phyloP scores from a whole-genome alignment of 2,329 filamentous ascomycete species.

The Aspergillus tanneri region DNA sequence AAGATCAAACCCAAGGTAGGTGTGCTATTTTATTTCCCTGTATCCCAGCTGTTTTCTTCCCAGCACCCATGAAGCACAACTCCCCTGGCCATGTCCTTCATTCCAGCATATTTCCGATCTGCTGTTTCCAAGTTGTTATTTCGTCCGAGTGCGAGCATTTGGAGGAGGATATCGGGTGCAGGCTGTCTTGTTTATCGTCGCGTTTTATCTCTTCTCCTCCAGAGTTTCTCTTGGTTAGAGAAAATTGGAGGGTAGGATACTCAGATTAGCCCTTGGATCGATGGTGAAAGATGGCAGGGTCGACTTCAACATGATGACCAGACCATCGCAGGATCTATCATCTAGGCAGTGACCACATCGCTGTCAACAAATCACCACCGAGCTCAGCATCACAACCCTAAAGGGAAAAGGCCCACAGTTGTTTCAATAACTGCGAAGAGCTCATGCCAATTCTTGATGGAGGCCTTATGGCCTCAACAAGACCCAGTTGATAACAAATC shows the following conservation, averaged over 20 bases:
- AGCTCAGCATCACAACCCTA: not conserved
- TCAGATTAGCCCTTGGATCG: not conserved
- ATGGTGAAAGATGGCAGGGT: not conserved
- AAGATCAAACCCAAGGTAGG: conserved; percentile 83
- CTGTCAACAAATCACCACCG: not conserved
- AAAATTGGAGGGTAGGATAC: not conserved
- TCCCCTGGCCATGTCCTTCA: not conserved
- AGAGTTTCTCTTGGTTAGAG: no score
- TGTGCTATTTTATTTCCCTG: conserved; percentile 15
- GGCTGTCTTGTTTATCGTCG: no score
- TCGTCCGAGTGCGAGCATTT: no score
- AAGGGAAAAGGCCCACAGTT: not conserved
- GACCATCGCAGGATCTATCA: no score
- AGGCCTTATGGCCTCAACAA: not conserved
- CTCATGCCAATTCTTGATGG: not conserved
- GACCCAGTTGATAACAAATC: conserved; percentile 3
- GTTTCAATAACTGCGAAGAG: not conserved
- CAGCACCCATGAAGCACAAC: not conserved
- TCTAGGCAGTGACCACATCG: no score
- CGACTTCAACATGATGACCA: not conserved
- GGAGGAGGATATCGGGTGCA: not conserved
- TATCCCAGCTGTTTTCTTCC: not conserved
- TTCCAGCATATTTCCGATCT: not conserved
- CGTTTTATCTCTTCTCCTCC: no score
- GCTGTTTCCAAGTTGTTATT: not conserved